phyloP scores from a whole-genome alignment of 257 asterid genomes.

The Eustoma russellianum region DNA sequence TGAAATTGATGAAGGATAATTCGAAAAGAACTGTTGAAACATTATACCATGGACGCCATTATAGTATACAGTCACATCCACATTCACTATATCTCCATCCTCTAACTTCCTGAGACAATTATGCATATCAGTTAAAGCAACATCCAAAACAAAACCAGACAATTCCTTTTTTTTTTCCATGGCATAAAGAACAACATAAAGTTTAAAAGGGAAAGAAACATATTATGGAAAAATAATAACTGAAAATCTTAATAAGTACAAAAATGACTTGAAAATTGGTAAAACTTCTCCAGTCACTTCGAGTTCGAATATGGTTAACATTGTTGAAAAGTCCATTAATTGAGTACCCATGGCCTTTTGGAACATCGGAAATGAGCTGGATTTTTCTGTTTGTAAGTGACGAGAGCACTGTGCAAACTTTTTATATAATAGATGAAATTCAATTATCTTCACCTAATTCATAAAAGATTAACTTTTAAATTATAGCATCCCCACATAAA shows the following conservation, averaged over 20 bases:
- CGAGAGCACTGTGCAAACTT: too few relatives aligned
- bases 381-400: too few relatives aligned
- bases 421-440: too few relatives aligned
- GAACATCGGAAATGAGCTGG: too few relatives aligned
- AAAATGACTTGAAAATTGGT: neutral
- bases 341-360: too few relatives aligned
- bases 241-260: neutral
- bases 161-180: neutral
- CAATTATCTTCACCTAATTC: too few relatives aligned
- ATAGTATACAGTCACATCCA: constrained; percentile 78
- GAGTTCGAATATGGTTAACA: too few relatives aligned
- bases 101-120: constrained; percentile 67
- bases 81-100: constrained; percentile 96
- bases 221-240: neutral
- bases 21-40: neutral
- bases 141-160: neutral
- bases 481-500: neutral
- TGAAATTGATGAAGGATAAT: neutral
- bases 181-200: neutral
- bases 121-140: constrained; percentile 2
- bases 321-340: too few relatives aligned
- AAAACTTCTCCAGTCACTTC: too few relatives aligned
- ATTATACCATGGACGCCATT: constrained; percentile 87
- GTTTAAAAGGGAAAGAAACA: neutral
- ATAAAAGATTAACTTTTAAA: too few relatives aligned